Percentiles rank a stretch among this genome's conserved stretches.
Conservation (phyloP, 1,139 yeast species). For the Pichia sp. region DNA sequence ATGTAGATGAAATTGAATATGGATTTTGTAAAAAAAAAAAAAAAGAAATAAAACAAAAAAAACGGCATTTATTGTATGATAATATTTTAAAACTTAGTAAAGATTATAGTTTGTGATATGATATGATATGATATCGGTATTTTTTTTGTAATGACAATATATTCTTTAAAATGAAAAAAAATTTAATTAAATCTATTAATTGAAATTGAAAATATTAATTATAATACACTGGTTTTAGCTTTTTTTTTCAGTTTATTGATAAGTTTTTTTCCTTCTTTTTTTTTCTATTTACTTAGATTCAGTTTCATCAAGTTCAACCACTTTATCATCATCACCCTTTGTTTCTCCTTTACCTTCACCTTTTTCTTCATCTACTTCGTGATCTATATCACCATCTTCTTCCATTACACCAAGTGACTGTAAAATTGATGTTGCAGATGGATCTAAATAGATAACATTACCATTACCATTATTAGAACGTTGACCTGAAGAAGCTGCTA, state of each 20-base stretch:
- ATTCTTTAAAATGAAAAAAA: background rate
- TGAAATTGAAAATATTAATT: background rate
- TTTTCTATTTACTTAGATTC: background rate
- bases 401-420: slow-evolving; percentile 34
- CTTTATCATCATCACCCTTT: slow-evolving; percentile 24
- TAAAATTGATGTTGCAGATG: slow-evolving; percentile 29
- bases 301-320: slow-evolving; percentile 16
- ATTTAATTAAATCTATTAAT: background rate
- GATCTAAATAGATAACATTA: slow-evolving; percentile 29
- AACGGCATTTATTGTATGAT: background rate
- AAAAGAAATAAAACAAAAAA: background rate
- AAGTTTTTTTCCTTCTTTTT: background rate
- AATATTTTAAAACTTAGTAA: background rate
- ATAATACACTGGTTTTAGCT: background rate
- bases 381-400: slow-evolving; percentile 25
- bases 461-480: slow-evolving; percentile 26
- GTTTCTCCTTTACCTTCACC: slow-evolving; percentile 18
- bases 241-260: slow-evolving; percentile 15
- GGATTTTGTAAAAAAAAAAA: background rate
- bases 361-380: slow-evolving; percentile 23
- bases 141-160: background rate
- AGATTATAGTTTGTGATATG: background rate
- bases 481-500: slow-evolving; percentile 26
- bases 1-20: background rate
- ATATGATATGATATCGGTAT: too few relatives aligned